These are phyloP conservation scores for Thelonectria discophora DNA, from an alignment of 2,329 filamentous ascomycete species.

Conservation along the genomic window DNA sequence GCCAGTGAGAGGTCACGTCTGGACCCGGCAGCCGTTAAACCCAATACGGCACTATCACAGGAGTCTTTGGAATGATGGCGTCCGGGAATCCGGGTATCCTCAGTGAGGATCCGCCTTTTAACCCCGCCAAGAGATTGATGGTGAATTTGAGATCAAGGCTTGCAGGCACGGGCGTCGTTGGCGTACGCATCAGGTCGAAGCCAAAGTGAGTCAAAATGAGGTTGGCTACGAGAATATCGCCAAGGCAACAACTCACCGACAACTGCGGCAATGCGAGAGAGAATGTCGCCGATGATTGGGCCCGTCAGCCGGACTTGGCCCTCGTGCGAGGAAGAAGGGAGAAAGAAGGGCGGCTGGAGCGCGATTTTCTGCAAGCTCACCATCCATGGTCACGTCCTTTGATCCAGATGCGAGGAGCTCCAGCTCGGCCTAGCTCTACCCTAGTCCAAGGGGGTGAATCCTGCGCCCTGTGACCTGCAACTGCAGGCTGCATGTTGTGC, in stretches of 20 bases:
- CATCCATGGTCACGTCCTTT: slow-evolving; percentile 22
- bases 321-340: background rate
- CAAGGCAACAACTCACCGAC: slow-evolving; percentile 3
- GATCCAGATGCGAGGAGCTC: slow-evolving; percentile 27
- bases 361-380: slow-evolving; percentile 25
- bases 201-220: slow-evolving; percentile 5
- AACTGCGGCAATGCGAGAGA: background rate
- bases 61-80: slow-evolving; percentile 10
- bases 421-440: slow-evolving; percentile 6
- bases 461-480: slow-evolving; percentile 13
- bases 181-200: background rate
- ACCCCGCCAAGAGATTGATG: slow-evolving; percentile 5
- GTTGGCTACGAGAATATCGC: background rate
- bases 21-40: slow-evolving; percentile 5
- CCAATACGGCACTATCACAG: slow-evolving; percentile 13
- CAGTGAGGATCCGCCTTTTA: slow-evolving; percentile 22
- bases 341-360: slow-evolving; percentile 3
- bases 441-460: slow-evolving; percentile 6
- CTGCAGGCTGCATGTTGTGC: slow-evolving; percentile 19
- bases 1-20: slow-evolving; percentile 12
- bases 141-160: slow-evolving; percentile 17
- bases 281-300: slow-evolving; percentile 12
- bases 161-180: slow-evolving; percentile 10
- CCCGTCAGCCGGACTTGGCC: slow-evolving; percentile 10
- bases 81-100: slow-evolving; percentile 21